Conservation (phyloP, 2,329 filamentous ascomycete species). For the Graphilbum fragrans region DNA sequence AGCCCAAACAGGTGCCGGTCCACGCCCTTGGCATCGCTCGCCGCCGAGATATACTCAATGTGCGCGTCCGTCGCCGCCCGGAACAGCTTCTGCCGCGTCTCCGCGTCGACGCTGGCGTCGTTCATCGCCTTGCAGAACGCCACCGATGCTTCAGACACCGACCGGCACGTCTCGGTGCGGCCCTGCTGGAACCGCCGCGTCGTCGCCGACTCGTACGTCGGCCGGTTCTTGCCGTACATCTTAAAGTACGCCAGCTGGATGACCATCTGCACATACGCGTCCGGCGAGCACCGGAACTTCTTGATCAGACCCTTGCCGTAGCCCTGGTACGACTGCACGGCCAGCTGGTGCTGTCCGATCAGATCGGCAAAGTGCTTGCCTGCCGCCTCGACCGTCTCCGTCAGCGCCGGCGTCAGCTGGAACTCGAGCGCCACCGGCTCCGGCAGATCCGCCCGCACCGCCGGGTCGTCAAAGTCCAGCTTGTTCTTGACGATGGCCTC, state of each 20-base stretch:
- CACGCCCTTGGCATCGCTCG: constrained; percentile 84
- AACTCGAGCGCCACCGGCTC: constrained; percentile 72
- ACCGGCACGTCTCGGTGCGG: constrained; percentile 89
- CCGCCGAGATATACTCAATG: constrained; percentile 80
- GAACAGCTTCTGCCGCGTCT: constrained; percentile 55
- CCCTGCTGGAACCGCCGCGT: constrained; percentile 93
- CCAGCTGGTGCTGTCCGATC: constrained; percentile 79
- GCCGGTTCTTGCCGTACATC: constrained; percentile 96
- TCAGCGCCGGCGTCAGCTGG: constrained; percentile 59
- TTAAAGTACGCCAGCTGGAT: constrained; percentile 98
- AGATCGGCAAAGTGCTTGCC: constrained; percentile 66
- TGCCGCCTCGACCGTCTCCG: constrained; percentile 68
- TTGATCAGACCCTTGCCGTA: constrained; percentile 99
- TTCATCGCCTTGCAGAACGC: constrained; percentile 83
- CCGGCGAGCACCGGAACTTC: constrained; percentile 97
- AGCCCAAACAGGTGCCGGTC: constrained; percentile 96
- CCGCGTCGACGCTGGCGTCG: constrained; percentile 43
- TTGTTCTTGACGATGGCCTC: constrained; percentile 88
- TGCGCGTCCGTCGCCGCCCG: constrained; percentile 71
- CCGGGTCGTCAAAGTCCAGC: constrained; percentile 72
- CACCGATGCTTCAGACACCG: constrained; percentile 80
- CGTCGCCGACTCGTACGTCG: constrained; percentile 93
- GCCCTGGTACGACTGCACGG: constrained; percentile 89
- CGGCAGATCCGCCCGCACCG: constrained; percentile 69
- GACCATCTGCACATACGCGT: constrained; percentile 96